A percentile compares a stretch with the other conserved stretches of the same genome.
These are phyloP conservation scores for Alternaria dauci DNA, from an alignment of 2,329 filamentous ascomycete genomes.

Conservation along the genomic window DNA sequence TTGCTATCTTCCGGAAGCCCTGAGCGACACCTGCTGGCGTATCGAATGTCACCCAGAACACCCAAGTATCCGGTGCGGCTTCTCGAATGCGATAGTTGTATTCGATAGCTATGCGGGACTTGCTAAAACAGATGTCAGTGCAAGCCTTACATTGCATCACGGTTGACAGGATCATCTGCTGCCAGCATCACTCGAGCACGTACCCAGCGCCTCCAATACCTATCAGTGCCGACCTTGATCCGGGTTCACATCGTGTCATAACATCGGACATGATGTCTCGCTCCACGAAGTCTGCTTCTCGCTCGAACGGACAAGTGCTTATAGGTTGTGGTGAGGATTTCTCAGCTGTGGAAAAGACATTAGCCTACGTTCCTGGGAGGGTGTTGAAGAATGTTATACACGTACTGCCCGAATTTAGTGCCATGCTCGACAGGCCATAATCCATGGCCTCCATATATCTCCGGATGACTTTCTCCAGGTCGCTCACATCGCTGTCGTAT, in stretches of 20 bases:
- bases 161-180: not conserved
- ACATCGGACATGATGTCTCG: not conserved
- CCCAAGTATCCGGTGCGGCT: not conserved
- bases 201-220: conserved; percentile 1
- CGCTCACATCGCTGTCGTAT: conserved; percentile 21
- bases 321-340: not conserved
- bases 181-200: not conserved
- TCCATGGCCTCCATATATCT: not conserved
- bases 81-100: not conserved
- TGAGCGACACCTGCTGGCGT: not conserved
- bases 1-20: conserved; percentile 38
- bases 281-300: not conserved
- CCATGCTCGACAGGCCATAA: conserved; percentile 32
- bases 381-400: not conserved
- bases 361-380: not conserved
- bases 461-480: conserved; percentile 6
- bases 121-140: not conserved
- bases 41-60: not conserved
- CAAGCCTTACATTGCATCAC: not conserved
- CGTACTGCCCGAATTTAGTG: not conserved
- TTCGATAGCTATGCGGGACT: not conserved
- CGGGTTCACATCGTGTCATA: not conserved
- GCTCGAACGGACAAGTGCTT: not conserved
- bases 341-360: conserved; percentile 14
- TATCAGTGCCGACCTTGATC: not conserved